These are phyloP conservation scores for Candolleomyces aberdarensis DNA, from an alignment of 768 basidiomycete species.

Conservation along the genomic window DNA sequence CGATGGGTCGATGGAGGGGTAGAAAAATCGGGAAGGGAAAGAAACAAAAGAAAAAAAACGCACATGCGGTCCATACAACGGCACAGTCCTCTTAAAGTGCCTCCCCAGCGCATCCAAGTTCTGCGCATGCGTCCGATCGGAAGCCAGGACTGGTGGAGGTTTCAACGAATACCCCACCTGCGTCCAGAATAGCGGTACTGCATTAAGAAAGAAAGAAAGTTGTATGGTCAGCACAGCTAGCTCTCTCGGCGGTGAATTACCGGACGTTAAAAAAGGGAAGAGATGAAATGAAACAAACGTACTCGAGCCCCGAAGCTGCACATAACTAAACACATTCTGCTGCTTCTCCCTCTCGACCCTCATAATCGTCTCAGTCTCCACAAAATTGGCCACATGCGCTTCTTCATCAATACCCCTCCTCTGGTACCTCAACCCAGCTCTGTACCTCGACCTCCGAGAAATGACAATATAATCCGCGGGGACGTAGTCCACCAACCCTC, in stretches of 20 bases:
- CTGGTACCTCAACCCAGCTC: slow-evolving; percentile 93
- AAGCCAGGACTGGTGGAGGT: slow-evolving; percentile 75
- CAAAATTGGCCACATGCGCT: slow-evolving; percentile 93
- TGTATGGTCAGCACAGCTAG: slow-evolving; percentile 7
- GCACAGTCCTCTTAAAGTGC: slow-evolving; percentile 67
- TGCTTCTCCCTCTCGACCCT: slow-evolving; percentile 76
- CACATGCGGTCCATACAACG: slow-evolving; percentile 78
- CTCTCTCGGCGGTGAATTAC: too few species aligned
- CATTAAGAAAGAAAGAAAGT: background rate
- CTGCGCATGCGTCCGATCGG: slow-evolving; percentile 71
- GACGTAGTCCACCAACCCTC: slow-evolving; percentile 39
- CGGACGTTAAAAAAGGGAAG: too few species aligned
- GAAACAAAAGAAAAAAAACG: slow-evolving; percentile 6
- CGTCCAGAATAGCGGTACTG: slow-evolving; percentile 92
- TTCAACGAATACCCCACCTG: slow-evolving; percentile 86
- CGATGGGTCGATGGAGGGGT: too few species aligned
- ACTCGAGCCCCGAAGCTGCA: slow-evolving; percentile 93
- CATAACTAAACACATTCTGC: slow-evolving; percentile 80
- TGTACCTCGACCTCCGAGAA: slow-evolving; percentile 82
- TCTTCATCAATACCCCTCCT: slow-evolving; percentile 92
- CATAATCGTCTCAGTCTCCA: slow-evolving; percentile 91
- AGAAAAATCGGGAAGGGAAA: background rate
- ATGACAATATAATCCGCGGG: slow-evolving; percentile 77
- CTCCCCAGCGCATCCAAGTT: slow-evolving; percentile 65
- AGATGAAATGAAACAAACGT: slow-evolving; percentile 22